These are phyloP conservation scores for Hericium erinaceus DNA, from an alignment of 768 basidiomycete species.

Conservation along the genomic window DNA sequence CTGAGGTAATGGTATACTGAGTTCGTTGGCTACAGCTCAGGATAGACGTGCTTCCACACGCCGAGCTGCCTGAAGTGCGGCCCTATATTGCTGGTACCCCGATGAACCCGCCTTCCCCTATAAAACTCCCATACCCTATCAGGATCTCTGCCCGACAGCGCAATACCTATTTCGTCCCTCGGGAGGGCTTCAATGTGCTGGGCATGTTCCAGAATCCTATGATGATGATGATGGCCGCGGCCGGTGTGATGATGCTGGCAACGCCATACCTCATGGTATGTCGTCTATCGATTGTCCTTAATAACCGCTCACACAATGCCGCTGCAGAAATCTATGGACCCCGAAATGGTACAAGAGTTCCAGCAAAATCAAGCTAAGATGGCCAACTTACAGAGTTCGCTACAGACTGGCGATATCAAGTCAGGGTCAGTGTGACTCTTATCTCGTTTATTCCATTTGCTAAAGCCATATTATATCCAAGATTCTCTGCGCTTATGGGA, in stretches of 20 bases:
- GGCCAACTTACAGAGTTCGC: conserved; percentile 42
- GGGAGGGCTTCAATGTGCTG: conserved; percentile 62
- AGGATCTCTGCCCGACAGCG: conserved; percentile 43
- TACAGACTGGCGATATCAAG: conserved; percentile 51
- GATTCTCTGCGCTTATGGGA: conserved; percentile 2
- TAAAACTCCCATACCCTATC: conserved; percentile 55
- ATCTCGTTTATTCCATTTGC: neutral
- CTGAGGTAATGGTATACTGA: neutral
- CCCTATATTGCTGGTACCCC: conserved; percentile 66
- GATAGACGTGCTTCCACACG: conserved; percentile 43
- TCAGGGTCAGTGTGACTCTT: conserved; percentile 2
- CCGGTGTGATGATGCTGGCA: conserved; percentile 55
- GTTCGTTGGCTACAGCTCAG: conserved; percentile 40
- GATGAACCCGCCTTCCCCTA: conserved; percentile 44
- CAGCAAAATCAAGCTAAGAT: conserved; percentile 52
- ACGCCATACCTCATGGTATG: conserved; percentile 71
- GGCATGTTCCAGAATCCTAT: conserved; percentile 78
- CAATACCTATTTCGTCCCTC: conserved; percentile 57
- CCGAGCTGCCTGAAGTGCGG: conserved; percentile 41
- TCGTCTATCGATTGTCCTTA: neutral
- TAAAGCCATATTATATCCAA: neutral
- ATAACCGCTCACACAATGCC: neutral
- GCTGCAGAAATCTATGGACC: conserved; percentile 66
- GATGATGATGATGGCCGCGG: conserved; percentile 70
- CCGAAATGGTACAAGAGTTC: conserved; percentile 56